A percentile compares a stretch with the other conserved stretches of the same genome.
Conservation (phyloP, 495 filamentous ascomycete species). For the Aspergillus asperescens region DNA sequence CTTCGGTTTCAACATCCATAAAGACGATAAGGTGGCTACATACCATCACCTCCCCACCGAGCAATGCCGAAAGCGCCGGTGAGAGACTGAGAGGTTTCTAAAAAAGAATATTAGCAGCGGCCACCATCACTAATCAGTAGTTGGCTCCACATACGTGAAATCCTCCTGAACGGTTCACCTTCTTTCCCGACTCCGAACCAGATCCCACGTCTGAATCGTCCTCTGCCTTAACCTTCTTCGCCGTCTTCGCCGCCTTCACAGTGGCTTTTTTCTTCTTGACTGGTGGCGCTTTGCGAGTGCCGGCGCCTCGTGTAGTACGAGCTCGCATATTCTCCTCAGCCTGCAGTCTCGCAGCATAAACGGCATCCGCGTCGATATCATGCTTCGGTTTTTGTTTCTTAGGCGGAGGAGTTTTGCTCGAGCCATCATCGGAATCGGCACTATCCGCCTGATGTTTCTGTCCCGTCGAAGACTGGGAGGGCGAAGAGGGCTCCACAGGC, state of each 20-base stretch:
- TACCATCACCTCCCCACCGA: slow-evolving; percentile 59
- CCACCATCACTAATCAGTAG: background rate
- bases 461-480: slow-evolving; percentile 48
- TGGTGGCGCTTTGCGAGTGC: slow-evolving; percentile 50
- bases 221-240: slow-evolving; percentile 66
- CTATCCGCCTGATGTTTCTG: slow-evolving; percentile 52
- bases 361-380: slow-evolving; percentile 71
- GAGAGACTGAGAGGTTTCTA: slow-evolving; percentile 67
- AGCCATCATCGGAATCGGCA: slow-evolving; percentile 41
- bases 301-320: slow-evolving; percentile 64
- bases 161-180: slow-evolving; percentile 58
- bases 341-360: slow-evolving; percentile 80
- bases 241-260: slow-evolving; percentile 74
- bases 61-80: slow-evolving; percentile 56
- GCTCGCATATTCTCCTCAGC: slow-evolving; percentile 79
- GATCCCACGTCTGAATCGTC: slow-evolving; percentile 74
- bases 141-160: slow-evolving; percentile 54
- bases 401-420: slow-evolving; percentile 40
- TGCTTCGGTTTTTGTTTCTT: slow-evolving; percentile 54
- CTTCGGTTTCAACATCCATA: background rate
- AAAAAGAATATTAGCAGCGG: slow-evolving; percentile 2
- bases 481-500: slow-evolving; percentile 39
- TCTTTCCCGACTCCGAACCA: slow-evolving; percentile 57
- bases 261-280: slow-evolving; percentile 59
- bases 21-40: slow-evolving; percentile 12